Conservation (phyloP, 805 yeast genomes). For the Kodamaea kakaduensis region DNA sequence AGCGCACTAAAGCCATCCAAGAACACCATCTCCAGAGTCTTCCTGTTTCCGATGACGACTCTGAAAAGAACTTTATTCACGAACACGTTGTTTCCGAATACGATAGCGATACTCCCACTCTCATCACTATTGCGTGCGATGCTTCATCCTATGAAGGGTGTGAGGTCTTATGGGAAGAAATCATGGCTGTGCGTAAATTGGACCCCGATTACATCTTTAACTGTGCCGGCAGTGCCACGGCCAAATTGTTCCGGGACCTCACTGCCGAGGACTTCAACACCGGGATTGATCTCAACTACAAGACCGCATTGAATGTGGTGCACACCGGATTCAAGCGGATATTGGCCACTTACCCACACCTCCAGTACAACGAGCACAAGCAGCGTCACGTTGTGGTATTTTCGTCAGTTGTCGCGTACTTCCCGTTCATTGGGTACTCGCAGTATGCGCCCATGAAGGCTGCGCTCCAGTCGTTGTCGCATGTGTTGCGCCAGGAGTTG, state of each 20-base stretch:
- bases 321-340: conserved; percentile 57
- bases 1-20: no score
- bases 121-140: conserved; percentile 52
- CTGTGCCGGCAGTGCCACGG: conserved; percentile 85
- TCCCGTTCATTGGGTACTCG: conserved; percentile 85
- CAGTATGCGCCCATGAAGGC: conserved; percentile 90
- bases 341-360: conserved; percentile 10
- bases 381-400: conserved; percentile 52
- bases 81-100: conserved; percentile 18
- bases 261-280: conserved; percentile 51
- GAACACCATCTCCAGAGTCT: no score
- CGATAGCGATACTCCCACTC: conserved; percentile 16
- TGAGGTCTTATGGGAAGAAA: conserved; percentile 37
- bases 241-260: conserved; percentile 72
- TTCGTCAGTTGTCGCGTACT: conserved; percentile 78
- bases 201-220: conserved; percentile 74
- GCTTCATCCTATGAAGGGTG: conserved; percentile 53
- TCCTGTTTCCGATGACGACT: no score
- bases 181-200: conserved; percentile 17
- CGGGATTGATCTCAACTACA: conserved; percentile 69
- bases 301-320: conserved; percentile 64
- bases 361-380: conserved; percentile 25
- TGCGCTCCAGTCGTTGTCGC: conserved; percentile 72
- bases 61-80: no score
- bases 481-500: conserved; percentile 78